Base-by-base conservation (phyloP, 2,329 filamentous ascomycete genomes). In the Aspergillus tamarii region DNA sequence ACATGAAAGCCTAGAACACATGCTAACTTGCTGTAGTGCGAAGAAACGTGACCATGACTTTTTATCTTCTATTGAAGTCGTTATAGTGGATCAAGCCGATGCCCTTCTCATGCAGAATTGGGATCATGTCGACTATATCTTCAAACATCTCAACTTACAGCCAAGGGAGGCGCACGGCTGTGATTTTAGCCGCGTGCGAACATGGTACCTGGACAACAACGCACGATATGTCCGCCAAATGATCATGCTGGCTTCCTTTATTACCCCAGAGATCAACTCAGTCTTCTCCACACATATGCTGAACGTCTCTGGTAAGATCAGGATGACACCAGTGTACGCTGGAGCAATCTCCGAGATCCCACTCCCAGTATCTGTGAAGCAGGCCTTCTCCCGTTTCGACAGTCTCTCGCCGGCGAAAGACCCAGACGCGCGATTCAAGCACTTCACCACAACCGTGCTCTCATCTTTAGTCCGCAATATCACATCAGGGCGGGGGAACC, bases 91-190 rank as follows among this genome's bases (percentile, higher is more conserved):
- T 76, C 94, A 98, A 78, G 91, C 93, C 14, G 94, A 98, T 77
- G 93, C 93, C 0, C 86, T 97, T 48, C 87, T 96, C 10, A 97
- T 97, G 93, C 95, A 99, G 77, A 98, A 97, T 77, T 98, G 94
- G 94, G 93, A 97, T 73, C 94, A 99, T 75, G 87, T 97, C 65
- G 92, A 96, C 76, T 92, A 91, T 76, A 91, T 97, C 71, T 94
- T 98, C 73, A 89, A 92, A 66, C 92, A 97, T 76, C 86, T 99
- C 66, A 99, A 99, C 76, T 84, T 91, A 26, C 92, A 96, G 72
- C 94, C 95, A 43, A 92, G 90, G 73, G 92, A 96, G 71, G 87
- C 92, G 0, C 94, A 97, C 77, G 94, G 91, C 68, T 96, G 93
- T 73, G 95, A 99, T 81, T 97, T 98, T 76, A 92, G 90, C 69